Percentiles rank a stretch among this genome's conserved stretches.
Evolutionary conservation across 2,329 filamentous ascomycete genomes (phyloP).

Genomic region (Aschersonia sp.): DNA sequence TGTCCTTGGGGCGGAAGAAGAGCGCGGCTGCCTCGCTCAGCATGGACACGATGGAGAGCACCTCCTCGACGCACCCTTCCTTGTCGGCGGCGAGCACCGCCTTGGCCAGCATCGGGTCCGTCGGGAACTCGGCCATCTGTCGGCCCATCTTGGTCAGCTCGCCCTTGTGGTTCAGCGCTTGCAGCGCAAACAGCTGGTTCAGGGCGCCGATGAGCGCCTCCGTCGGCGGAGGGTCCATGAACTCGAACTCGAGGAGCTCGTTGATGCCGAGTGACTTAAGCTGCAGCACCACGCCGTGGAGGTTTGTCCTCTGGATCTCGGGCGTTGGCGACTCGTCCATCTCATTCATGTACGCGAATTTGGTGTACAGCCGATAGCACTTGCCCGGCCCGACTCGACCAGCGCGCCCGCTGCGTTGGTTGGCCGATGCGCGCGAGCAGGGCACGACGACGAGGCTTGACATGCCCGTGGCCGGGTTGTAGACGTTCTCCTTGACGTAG

Average conservation of each 20-base stretch:
- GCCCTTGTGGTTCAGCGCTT: conserved; percentile 77
- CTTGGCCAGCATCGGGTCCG: conserved; percentile 83
- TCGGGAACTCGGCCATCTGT: conserved; percentile 91
- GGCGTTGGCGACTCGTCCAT: conserved; percentile 85
- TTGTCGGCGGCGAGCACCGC: conserved; percentile 78
- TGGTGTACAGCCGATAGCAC: conserved; percentile 87
- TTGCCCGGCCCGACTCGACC: conserved; percentile 87
- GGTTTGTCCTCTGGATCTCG: conserved; percentile 82
- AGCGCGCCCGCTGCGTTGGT: conserved; percentile 84
- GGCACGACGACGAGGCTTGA: conserved; percentile 83
- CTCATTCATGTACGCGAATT: conserved; percentile 88
- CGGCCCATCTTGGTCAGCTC: conserved; percentile 82
- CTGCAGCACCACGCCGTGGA: conserved; percentile 71
- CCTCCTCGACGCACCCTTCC: conserved; percentile 85
- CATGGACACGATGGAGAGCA: conserved; percentile 90
- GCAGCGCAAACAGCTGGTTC: conserved; percentile 82
- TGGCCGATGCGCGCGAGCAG: conserved; percentile 80
- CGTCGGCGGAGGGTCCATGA: conserved; percentile 84
- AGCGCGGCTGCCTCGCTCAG: conserved; percentile 75
- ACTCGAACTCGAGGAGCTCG: conserved; percentile 86
- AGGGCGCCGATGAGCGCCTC: conserved; percentile 80
- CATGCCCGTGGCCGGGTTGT: conserved; percentile 85
- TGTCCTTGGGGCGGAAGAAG: conserved; percentile 93
- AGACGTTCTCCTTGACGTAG: conserved; percentile 90
- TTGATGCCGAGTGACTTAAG: conserved; percentile 87